These are phyloP conservation scores for Monilinia polystroma DNA, from an alignment of 2,329 filamentous ascomycete genomes.

Conservation along the genomic window DNA sequence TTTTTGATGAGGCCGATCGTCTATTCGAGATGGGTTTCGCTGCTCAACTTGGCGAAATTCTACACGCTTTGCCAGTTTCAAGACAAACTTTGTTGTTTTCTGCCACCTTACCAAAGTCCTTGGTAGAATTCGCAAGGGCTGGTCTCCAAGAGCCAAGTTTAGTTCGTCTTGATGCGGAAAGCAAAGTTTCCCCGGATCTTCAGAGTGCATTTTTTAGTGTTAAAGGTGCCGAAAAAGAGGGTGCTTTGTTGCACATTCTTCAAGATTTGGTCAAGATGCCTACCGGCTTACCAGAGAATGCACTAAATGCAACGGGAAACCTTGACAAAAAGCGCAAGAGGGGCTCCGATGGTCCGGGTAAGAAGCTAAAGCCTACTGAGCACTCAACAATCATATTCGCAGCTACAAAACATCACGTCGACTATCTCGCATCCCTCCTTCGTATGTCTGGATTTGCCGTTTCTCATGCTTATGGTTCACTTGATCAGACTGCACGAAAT, in stretches of 20 bases:
- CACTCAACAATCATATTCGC: conserved; percentile 95
- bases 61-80: conserved; percentile 78
- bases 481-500: conserved; percentile 91
- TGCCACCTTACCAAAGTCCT: conserved; percentile 86
- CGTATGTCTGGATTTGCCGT: conserved; percentile 78
- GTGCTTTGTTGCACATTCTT: conserved; percentile 81
- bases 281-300: conserved; percentile 58
- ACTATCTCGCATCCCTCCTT: conserved; percentile 85
- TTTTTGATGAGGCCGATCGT: conserved; percentile 96
- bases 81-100: conserved; percentile 94
- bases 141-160: conserved; percentile 90
- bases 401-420: conserved; percentile 95
- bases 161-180: conserved; percentile 87
- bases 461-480: conserved; percentile 89
- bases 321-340: conserved; percentile 72
- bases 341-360: conserved; percentile 50
- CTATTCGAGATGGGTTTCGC: conserved; percentile 99
- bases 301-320: conserved; percentile 36
- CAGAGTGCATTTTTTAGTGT: conserved; percentile 92
- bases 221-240: conserved; percentile 92
- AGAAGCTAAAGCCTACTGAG: conserved; percentile 71
- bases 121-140: conserved; percentile 94
- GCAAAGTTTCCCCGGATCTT: conserved; percentile 94
- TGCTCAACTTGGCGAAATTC: conserved; percentile 86
- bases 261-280: conserved; percentile 94